Evolutionary conservation across 1,284 basidiomycete genomes (phyloP).

Genomic region (Apiotrichum porosum): DNA sequence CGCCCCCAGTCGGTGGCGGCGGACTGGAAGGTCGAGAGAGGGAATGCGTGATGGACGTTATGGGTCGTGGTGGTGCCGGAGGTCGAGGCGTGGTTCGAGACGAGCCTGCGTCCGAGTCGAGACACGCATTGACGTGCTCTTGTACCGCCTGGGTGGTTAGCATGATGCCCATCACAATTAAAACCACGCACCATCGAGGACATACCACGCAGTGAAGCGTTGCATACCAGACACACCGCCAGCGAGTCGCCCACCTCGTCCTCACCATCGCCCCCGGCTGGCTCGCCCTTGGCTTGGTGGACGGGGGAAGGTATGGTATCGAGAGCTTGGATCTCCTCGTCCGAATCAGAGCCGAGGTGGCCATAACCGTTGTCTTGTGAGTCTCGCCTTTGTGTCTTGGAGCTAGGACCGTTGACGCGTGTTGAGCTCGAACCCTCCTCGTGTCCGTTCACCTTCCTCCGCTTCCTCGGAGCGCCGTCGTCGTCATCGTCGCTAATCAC

Average conservation of each 20-base stretch:
- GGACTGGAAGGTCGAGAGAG: conserved; percentile 14
- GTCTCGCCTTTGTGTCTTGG: no score
- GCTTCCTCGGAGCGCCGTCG: not conserved
- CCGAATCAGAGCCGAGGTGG: no score
- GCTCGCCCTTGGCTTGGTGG: no score
- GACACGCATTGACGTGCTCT: conserved; percentile 46
- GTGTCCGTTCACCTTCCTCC: not conserved
- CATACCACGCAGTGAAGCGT: not conserved
- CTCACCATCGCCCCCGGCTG: no score
- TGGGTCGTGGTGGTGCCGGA: not conserved
- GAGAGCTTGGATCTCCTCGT: no score
- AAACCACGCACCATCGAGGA: not conserved
- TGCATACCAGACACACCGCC: not conserved
- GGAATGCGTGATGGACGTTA: conserved; percentile 2
- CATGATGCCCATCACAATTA: no score
- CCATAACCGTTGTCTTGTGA: no score
- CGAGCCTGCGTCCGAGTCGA: conserved; percentile 31
- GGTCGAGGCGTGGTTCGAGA: not conserved
- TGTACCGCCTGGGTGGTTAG: conserved; percentile 27
- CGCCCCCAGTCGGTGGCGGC: conserved; percentile 12
- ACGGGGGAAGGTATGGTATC: no score
- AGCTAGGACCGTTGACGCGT: no score
- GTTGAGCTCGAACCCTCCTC: no score
- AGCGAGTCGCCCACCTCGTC: no score
- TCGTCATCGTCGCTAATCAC: conserved; percentile 33